A percentile compares a stretch with the other conserved stretches of the same genome.
Conservation (phyloP, 768 basidiomycete genomes). For the Pleurotus tuoliensis region DNA sequence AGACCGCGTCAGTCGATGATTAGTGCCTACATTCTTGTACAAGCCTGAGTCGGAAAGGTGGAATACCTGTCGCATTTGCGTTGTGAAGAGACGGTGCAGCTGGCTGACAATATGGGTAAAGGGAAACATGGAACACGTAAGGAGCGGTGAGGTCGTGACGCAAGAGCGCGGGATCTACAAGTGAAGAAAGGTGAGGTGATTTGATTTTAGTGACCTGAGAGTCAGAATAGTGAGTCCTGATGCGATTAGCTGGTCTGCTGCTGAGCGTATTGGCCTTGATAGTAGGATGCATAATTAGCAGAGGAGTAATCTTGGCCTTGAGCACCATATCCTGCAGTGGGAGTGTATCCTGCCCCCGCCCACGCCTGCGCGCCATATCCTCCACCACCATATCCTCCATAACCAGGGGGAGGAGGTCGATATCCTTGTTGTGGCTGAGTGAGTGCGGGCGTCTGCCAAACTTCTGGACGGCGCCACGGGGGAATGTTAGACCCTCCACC, state of each 20-base stretch:
- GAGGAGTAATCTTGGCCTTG: constrained; percentile 70
- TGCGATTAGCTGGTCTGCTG: constrained; percentile 48
- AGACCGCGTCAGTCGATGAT: constrained; percentile 18
- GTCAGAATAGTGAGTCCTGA: constrained; percentile 30
- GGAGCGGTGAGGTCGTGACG: constrained; percentile 7
- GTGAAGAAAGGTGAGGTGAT: constrained; percentile 27
- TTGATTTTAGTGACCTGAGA: constrained; percentile 36
- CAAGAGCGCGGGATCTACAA: constrained; percentile 15
- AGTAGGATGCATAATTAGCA: constrained; percentile 78
- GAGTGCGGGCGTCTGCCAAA: constrained; percentile 64
- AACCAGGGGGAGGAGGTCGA: constrained; percentile 64
- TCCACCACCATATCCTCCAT: constrained; percentile 46
- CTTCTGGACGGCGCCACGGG: constrained; percentile 89
- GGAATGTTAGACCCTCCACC: constrained; percentile 79
- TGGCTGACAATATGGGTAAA: constrained; percentile 1
- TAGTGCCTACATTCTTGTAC: constrained; percentile 19
- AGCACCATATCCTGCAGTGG: constrained; percentile 38
- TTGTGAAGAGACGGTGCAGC: constrained; percentile 3
- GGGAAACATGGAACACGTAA: background rate
- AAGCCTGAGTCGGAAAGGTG: constrained; percentile 16
- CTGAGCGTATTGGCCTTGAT: constrained; percentile 84
- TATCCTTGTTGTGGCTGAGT: constrained; percentile 55
- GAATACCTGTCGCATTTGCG: constrained; percentile 11
- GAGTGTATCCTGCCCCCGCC: constrained; percentile 48
- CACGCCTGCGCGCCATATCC: constrained; percentile 34